A percentile compares a stretch with the other conserved stretches of the same genome.
These are phyloP conservation scores for Cladorrhinum sp. DNA, from an alignment of 2,329 filamentous ascomycete genomes.

Conservation along the genomic window DNA sequence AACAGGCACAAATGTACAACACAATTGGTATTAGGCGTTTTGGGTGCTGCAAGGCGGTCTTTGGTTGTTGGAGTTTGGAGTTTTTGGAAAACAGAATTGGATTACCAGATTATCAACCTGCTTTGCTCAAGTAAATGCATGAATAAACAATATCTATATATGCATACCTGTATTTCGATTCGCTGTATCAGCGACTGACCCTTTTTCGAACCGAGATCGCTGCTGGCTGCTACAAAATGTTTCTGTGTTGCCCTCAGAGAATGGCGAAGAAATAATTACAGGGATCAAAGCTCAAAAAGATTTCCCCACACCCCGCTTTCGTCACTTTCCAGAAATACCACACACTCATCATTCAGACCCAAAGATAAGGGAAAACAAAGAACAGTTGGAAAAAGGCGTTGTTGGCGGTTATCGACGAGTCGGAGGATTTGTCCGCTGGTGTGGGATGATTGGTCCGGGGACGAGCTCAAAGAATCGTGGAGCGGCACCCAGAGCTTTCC, in stretches of 20 bases:
- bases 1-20: neutral
- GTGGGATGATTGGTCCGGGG: neutral
- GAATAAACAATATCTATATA: too few species aligned
- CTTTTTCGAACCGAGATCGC: too few species aligned
- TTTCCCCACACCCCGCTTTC: neutral
- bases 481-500: neutral
- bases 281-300: neutral
- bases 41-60: too few species aligned
- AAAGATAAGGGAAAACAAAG: neutral
- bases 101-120: too few species aligned
- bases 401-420: neutral
- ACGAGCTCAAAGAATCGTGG: neutral
- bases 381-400: neutral
- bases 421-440: neutral
- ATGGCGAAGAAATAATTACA: neutral
- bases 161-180: too few species aligned
- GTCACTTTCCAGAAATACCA: neutral
- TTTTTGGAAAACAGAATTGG: neutral
- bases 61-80: slow-evolving; percentile 1
- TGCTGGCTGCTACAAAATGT: neutral
- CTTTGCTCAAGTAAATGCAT: too few species aligned
- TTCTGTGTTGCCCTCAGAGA: neutral
- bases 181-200: too few species aligned
- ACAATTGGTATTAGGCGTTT: neutral
- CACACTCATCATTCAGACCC: too few species aligned